Base-by-base conservation (phyloP, 108 stramenopile species). In the Pelagomonas calceolata region DNA sequence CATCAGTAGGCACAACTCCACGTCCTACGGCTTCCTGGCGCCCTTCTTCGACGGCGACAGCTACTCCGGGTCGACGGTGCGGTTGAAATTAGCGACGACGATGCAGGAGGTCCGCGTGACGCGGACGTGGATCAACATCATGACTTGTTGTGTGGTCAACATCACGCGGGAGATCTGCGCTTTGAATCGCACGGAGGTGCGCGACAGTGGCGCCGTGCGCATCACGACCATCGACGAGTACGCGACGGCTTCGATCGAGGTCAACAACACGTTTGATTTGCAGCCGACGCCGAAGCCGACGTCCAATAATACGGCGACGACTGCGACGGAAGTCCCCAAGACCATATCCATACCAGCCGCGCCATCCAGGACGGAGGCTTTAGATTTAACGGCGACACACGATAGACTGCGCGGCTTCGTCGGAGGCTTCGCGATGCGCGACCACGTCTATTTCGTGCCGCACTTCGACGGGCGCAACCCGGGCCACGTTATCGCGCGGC, bases 401-500 rank as follows among this genome's bases (percentile, higher is more conserved):
- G 21, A 26, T 9, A 70, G 76, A 31, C 72, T 78, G n/a, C 33
- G 66, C 5, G 77, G 77, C 32, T 78, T 78, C 75, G 73, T 43
- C 46, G 75, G 77, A 15, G 77, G 77, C 10, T 78, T 78, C 70
- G 36, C 67, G 43, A 65, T 76, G 35, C 37, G 31, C 35, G 66
- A 45, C 36, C 63, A 73, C 37, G 77, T 75, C 17, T 78, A 78
- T 71, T 76, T 78, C 32, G 75, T 78, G 16, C 77, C 77, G 4
- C 72, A 37, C 70, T 66, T 66, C 75, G 76, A 76, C 66, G 75
- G 75, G 15, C 31, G 43, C 75, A 43, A 66, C 29, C 35, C 66
- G 15, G 72, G 71, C 21, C 39, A 71, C 45, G 72, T 76, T 36
- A 30, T 78, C 37, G 77, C 70, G 32, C 71, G 77, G 26, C 75